Conservation (phyloP, 2,329 filamentous ascomycete genomes). For the Tolypocladium nubicola region DNA sequence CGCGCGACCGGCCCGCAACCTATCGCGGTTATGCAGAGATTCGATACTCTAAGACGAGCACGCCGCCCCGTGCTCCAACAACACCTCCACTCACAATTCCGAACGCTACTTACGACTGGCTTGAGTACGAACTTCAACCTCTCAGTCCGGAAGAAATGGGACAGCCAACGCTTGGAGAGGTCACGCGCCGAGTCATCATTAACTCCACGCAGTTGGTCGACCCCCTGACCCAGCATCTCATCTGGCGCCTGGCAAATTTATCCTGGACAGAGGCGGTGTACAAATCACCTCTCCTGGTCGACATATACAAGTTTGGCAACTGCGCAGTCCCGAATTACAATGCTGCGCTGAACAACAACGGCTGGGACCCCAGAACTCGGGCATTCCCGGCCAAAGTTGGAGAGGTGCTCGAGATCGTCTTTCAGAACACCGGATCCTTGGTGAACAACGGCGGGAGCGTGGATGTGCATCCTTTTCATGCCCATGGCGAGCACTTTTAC, state of each 20-base stretch:
- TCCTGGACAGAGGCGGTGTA: slow-evolving; percentile 5
- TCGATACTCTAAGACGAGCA: slow-evolving; percentile 26
- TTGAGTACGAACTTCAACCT: slow-evolving; percentile 35
- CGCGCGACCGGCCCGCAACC: slow-evolving; percentile 32
- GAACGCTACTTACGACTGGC: slow-evolving; percentile 23
- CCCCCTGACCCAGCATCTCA: neutral
- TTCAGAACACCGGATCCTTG: slow-evolving; percentile 24
- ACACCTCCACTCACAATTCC: slow-evolving; percentile 19
- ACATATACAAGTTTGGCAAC: neutral
- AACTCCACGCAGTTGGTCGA: slow-evolving; percentile 11
- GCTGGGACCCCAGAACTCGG: slow-evolving; percentile 39
- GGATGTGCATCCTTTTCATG: slow-evolving; percentile 9
- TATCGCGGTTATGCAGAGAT: neutral
- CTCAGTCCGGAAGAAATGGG: slow-evolving; percentile 9
- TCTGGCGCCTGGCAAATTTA: slow-evolving; percentile 7
- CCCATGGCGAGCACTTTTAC: slow-evolving; percentile 8
- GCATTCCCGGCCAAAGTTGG: slow-evolving; percentile 43
- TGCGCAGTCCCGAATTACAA: slow-evolving; percentile 33
- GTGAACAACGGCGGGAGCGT: slow-evolving; percentile 15
- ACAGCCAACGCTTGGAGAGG: slow-evolving; percentile 29
- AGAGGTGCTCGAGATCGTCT: slow-evolving; percentile 44
- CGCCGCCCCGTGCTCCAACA: slow-evolving; percentile 32
- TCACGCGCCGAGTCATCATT: slow-evolving; percentile 36
- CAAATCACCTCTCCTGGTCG: neutral
- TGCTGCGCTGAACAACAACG: slow-evolving; percentile 34